Conservation (phyloP, 2,329 filamentous ascomycete genomes). For the Tolypocladium album region DNA sequence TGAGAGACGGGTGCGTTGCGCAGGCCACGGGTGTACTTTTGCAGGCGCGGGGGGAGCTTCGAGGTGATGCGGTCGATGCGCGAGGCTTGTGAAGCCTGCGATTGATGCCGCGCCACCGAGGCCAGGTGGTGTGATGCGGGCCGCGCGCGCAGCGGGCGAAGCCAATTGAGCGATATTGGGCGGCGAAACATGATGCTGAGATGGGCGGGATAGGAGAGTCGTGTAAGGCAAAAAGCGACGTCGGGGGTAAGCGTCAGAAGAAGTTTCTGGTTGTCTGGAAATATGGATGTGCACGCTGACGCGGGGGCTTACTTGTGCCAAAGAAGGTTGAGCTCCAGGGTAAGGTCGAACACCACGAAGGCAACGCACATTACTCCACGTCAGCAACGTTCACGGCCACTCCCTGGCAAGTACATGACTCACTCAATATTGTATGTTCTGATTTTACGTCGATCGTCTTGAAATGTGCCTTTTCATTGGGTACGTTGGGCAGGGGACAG, state of each 20-base stretch:
- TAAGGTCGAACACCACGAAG: neutral
- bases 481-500: no score
- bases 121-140: slow-evolving; percentile 2
- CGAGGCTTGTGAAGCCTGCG: slow-evolving; percentile 14
- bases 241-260: neutral
- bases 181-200: slow-evolving; percentile 14
- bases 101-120: slow-evolving; percentile 9
- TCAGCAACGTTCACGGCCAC: no score
- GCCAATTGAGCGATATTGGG: slow-evolving; percentile 10
- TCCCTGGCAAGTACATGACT: no score
- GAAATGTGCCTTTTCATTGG: no score
- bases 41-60: slow-evolving; percentile 55
- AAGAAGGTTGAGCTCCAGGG: neutral
- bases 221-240: neutral
- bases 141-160: slow-evolving; percentile 7
- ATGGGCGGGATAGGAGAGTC: neutral
- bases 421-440: no score
- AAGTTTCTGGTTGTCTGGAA: neutral
- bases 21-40: slow-evolving; percentile 58
- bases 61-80: slow-evolving; percentile 35
- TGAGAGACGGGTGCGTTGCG: slow-evolving; percentile 71
- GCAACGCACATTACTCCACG: neutral
- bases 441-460: no score
- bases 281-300: neutral
- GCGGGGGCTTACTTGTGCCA: neutral